phyloP scores from a whole-genome alignment of 163 green algal species.

The Prototheca wickerhamii region DNA sequence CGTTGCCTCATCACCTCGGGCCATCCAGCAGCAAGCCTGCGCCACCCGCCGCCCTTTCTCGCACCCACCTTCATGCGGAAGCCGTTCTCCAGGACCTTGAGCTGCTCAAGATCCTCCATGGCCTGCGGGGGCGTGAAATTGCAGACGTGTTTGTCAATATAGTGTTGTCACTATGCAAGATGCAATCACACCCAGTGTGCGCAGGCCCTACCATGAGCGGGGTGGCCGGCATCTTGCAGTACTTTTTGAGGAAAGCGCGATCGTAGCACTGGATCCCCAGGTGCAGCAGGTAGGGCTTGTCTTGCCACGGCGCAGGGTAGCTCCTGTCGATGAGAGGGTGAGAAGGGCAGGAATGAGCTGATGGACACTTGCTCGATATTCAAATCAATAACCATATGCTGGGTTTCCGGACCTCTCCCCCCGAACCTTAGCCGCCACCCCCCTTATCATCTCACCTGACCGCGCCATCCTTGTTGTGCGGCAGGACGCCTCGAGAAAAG shows the following conservation, averaged over 20 bases:
- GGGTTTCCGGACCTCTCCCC: no score
- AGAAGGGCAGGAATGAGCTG: not conserved
- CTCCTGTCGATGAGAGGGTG: not conserved
- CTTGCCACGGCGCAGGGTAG: constrained; percentile 31
- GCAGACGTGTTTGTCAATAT: not conserved
- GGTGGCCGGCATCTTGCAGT: constrained; percentile 39
- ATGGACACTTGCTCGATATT: no score
- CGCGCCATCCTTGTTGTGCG: constrained; percentile 53
- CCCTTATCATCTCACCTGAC: constrained; percentile 6
- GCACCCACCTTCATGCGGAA: constrained; percentile 56
- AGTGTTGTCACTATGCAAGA: not conserved
- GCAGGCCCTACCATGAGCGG: constrained; percentile 30
- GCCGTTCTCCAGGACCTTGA: constrained; percentile 64
- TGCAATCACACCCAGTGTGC: not conserved
- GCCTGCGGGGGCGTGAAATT: constrained; percentile 25
- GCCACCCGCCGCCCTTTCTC: not conserved
- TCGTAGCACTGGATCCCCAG: constrained; percentile 61
- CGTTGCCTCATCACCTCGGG: not conserved
- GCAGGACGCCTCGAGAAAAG: constrained; percentile 56
- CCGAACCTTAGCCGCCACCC: not conserved
- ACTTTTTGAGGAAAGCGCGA: constrained; percentile 41
- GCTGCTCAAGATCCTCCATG: constrained; percentile 67
- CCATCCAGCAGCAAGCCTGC: not conserved
- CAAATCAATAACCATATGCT: no score
- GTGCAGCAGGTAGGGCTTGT: constrained; percentile 48